phyloP scores from a whole-genome alignment of 768 basidiomycete species.

The Mycena galericulata region DNA sequence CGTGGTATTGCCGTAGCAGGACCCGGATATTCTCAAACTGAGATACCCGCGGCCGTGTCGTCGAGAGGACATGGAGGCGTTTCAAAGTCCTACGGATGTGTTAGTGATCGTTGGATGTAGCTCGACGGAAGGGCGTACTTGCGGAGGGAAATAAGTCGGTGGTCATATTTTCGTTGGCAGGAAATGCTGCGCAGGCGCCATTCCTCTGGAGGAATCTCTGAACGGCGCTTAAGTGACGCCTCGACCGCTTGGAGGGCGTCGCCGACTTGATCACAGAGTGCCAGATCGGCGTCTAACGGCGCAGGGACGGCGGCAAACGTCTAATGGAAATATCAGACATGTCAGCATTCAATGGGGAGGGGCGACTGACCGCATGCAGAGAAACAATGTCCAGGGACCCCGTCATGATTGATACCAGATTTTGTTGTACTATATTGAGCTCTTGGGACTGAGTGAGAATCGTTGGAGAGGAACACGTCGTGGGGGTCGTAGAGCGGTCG shows the following conservation, averaged over 20 bases:
- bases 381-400: constrained; percentile 21
- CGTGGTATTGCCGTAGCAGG: constrained; percentile 19
- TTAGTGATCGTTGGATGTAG: neutral
- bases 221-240: constrained; percentile 19
- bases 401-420: constrained; percentile 16
- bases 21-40: constrained; percentile 17
- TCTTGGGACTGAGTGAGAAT: constrained; percentile 27
- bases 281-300: constrained; percentile 16
- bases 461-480: constrained; percentile 11
- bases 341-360: neutral
- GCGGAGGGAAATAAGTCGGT: constrained; percentile 22
- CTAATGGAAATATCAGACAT: constrained; percentile 16
- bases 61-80: constrained; percentile 26
- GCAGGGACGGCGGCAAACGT: constrained; percentile 24
- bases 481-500: constrained; percentile 8
- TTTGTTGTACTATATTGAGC: constrained; percentile 11
- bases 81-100: constrained; percentile 19
- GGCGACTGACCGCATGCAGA: constrained; percentile 28
- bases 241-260: constrained; percentile 26
- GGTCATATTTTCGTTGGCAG: constrained; percentile 25
- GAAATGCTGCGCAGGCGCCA: constrained; percentile 23
- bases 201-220: constrained; percentile 12
- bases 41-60: constrained; percentile 9
- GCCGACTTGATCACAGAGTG: constrained; percentile 23
- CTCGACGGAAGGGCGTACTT: neutral